Evolutionary conservation across 768 basidiomycete genomes (phyloP).

Genomic region (Heimioporus sp.): DNA sequence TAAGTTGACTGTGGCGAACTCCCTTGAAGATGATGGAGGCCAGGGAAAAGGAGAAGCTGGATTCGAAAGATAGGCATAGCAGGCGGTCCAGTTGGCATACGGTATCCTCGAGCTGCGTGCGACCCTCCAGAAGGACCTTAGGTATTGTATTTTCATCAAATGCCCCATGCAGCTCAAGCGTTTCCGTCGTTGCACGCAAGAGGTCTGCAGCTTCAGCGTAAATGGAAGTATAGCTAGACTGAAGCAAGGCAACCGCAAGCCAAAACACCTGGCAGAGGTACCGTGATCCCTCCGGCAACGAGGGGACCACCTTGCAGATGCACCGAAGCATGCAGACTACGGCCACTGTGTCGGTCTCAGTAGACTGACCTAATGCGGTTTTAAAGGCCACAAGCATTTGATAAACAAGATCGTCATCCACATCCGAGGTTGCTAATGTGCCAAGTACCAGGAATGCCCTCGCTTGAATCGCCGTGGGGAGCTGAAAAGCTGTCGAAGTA

Average conservation of each 20-base stretch:
- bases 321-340: constrained; percentile 89
- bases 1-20: constrained; percentile 64
- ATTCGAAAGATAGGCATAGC: constrained; percentile 73
- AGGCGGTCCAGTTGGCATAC: constrained; percentile 70
- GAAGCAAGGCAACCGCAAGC: constrained; percentile 81
- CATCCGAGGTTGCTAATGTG: constrained; percentile 76
- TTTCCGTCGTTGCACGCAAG: constrained; percentile 61
- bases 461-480: constrained; percentile 83
- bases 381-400: constrained; percentile 90
- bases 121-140: constrained; percentile 58
- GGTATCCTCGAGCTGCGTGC: constrained; percentile 63
- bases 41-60: constrained; percentile 77
- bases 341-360: constrained; percentile 64
- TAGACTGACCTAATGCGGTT: constrained; percentile 64
- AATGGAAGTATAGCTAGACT: constrained; percentile 70
- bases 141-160: constrained; percentile 56
- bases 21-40: constrained; percentile 87
- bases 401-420: constrained; percentile 91
- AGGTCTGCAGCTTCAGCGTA: constrained; percentile 69
- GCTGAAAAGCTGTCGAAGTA: constrained; percentile 86
- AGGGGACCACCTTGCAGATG: constrained; percentile 74
- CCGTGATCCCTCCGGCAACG: constrained; percentile 63
- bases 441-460: constrained; percentile 84
- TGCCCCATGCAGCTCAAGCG: constrained; percentile 56
- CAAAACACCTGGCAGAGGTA: constrained; percentile 81